phyloP scores from a whole-genome alignment of 371 early-diverging fungal genomes.

The Coemansia sp. region DNA sequence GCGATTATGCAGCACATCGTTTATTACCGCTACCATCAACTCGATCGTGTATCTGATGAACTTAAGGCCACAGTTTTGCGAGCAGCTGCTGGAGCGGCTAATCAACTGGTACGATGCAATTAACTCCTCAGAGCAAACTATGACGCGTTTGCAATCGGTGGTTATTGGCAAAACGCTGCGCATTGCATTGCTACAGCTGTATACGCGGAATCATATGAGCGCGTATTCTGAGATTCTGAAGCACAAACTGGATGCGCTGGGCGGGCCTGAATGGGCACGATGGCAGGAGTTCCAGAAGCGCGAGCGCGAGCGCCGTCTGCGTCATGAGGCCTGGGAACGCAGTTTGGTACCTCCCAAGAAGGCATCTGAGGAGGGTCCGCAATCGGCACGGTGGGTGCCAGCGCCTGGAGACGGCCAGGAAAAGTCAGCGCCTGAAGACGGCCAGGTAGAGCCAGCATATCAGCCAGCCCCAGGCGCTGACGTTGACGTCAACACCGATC shows the following conservation, averaged over 20 bases:
- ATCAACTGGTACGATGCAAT: constrained; percentile 38
- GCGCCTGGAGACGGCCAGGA: constrained; percentile 15
- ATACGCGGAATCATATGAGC: constrained; percentile 28
- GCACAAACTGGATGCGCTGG: constrained; percentile 33
- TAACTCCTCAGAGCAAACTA: constrained; percentile 41
- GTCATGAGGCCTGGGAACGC: constrained; percentile 22
- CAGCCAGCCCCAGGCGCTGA: constrained; percentile 14
- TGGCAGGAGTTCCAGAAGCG: constrained; percentile 43
- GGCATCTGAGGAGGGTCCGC: not conserved
- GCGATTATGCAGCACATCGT: constrained; percentile 40
- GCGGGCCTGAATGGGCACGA: constrained; percentile 38
- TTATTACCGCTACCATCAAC: constrained; percentile 41
- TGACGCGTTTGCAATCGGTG: constrained; percentile 34
- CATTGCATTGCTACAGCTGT: constrained; percentile 36
- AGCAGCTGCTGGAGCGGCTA: constrained; percentile 19
- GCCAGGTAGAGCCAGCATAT: constrained; percentile 13
- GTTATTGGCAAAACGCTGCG: constrained; percentile 41
- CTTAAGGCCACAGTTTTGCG: constrained; percentile 46
- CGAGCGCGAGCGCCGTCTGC: constrained; percentile 11
- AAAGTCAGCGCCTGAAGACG: constrained; percentile 13
- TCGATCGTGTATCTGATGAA: constrained; percentile 44
- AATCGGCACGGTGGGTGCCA: constrained; percentile 23
- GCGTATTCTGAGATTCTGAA: constrained; percentile 31
- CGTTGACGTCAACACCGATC: not conserved
- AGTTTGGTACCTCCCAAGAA: constrained; percentile 5